Evolutionary conservation across 768 basidiomycete species (phyloP).

Genomic region (Russula vinacea): DNA sequence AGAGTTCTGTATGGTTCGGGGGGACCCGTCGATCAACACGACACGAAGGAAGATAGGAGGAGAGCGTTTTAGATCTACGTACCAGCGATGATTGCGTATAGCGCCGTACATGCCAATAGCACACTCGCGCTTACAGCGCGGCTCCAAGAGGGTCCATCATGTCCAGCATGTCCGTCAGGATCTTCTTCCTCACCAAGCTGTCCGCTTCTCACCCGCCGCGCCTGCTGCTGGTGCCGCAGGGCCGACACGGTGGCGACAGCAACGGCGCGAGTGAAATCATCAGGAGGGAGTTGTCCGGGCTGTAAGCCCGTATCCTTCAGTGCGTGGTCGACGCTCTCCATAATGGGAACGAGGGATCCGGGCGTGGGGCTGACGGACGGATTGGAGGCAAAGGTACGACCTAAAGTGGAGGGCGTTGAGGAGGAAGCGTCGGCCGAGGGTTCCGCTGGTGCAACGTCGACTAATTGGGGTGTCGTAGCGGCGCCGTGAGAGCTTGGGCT

Average conservation of each 20-base stretch:
- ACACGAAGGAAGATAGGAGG: neutral
- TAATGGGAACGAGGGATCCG: conserved; percentile 54
- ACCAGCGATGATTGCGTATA: conserved; percentile 97
- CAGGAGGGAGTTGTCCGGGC: conserved; percentile 59
- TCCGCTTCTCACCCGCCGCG: conserved; percentile 46
- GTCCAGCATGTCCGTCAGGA: conserved; percentile 67
- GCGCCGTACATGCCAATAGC: conserved; percentile 79
- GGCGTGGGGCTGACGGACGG: conserved; percentile 36
- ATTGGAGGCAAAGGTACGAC: conserved; percentile 57
- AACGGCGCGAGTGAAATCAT: conserved; percentile 91
- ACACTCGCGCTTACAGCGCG: conserved; percentile 86
- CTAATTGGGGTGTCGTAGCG: conserved; percentile 4
- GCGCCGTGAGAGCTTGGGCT: conserved; percentile 2
- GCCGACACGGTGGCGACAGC: conserved; percentile 93
- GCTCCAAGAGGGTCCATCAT: conserved; percentile 97
- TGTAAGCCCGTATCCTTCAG: conserved; percentile 57
- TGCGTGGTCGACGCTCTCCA: conserved; percentile 76
- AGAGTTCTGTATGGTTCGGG: conserved; percentile 57
- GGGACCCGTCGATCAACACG: neutral
- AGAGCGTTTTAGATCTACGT: conserved; percentile 34
- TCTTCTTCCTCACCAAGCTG: conserved; percentile 41
- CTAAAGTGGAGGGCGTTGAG: neutral
- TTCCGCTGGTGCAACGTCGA: neutral
- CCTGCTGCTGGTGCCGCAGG: conserved; percentile 71
- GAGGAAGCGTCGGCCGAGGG: conserved; percentile 4